Conservation (phyloP, 2,329 filamentous ascomycete species). For the Cadophora sp. region DNA sequence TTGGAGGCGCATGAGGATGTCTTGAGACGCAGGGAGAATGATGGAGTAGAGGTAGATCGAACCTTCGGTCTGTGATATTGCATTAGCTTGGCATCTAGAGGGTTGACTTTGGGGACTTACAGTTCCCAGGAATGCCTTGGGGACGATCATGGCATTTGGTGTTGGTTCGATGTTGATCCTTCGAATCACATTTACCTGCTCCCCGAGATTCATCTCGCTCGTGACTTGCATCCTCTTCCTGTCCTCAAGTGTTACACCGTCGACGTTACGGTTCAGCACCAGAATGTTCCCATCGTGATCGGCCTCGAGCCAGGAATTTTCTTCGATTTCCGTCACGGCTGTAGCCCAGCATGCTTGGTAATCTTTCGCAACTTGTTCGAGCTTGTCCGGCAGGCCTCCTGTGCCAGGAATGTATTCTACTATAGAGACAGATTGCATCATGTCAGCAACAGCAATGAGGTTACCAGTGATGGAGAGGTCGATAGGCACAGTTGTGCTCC, state of each 20-base stretch:
- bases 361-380: conserved; percentile 80
- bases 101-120: conserved; percentile 58
- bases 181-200: conserved; percentile 91
- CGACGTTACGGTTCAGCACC: conserved; percentile 75
- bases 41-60: conserved; percentile 88
- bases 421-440: conserved; percentile 91
- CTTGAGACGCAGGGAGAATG: conserved; percentile 74
- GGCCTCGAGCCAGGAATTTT: conserved; percentile 79
- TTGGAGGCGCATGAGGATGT: conserved; percentile 85
- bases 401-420: conserved; percentile 71
- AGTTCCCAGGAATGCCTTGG: conserved; percentile 87
- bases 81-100: conserved; percentile 31
- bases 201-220: conserved; percentile 84
- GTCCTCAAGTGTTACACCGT: conserved; percentile 78
- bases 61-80: conserved; percentile 76
- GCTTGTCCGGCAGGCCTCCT: conserved; percentile 62
- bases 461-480: conserved; percentile 78
- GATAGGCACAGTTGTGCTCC: conserved; percentile 83
- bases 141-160: conserved; percentile 72
- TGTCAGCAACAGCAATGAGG: conserved; percentile 82
- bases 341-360: conserved; percentile 85
- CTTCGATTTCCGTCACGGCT: conserved; percentile 74
- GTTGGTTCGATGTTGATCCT: conserved; percentile 72
- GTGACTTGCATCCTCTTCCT: conserved; percentile 72
- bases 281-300: conserved; percentile 90